Evolutionary conservation across 1,284 basidiomycete genomes (phyloP), one percentile per base, ranked within the genome.

Genomic region (Inonotus hispidus): DNA sequence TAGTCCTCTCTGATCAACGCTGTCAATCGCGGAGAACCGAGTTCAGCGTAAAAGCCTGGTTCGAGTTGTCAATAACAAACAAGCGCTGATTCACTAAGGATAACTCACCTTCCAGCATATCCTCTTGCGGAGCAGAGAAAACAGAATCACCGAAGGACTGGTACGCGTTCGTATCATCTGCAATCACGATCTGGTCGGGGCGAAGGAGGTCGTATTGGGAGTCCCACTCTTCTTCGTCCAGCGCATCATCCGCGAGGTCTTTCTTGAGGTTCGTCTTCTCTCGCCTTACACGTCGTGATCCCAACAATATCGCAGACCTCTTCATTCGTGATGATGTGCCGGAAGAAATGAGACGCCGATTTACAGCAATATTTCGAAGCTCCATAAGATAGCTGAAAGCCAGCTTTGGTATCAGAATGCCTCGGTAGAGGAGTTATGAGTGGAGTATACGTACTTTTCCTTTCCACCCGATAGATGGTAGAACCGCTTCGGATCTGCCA

Each of bases 61-160:
- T 46, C 49, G 19, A 52, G 41, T 13, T 19, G 37, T 57, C 50
- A 59, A 58, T 45, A 16, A 47, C 49, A 37, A 52, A n/a, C 19
- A 27, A 11, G 38, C 23, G 13, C 41, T n/a, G 45, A 8, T 38
- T 25, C 32, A 41, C 32, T 14, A 59, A 13, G 39, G 14, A 16
- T n/a, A 13, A 59, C 74, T 59, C 69, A 88, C 84, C 79, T 81
- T 93, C 89, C 4, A 94, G 74, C 25, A 90, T 76, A 67, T 96
- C 94, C 70, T 98, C 95, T 69, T 95, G 95, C 0, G 94, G 95
- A 3, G 93, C 93, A 0, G 82, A 83, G 70, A 90, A 93, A 14
- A 96, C 74, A 1, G 82, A 79, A 54, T 86, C 83, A 7, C 88
- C 85, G 69, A 96, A 96, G 37, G 88, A 78, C 63, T 90, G 86